Evolutionary conservation across 331 rosid species (phyloP).

Genomic region (Rhamnella rubrinervis): DNA sequence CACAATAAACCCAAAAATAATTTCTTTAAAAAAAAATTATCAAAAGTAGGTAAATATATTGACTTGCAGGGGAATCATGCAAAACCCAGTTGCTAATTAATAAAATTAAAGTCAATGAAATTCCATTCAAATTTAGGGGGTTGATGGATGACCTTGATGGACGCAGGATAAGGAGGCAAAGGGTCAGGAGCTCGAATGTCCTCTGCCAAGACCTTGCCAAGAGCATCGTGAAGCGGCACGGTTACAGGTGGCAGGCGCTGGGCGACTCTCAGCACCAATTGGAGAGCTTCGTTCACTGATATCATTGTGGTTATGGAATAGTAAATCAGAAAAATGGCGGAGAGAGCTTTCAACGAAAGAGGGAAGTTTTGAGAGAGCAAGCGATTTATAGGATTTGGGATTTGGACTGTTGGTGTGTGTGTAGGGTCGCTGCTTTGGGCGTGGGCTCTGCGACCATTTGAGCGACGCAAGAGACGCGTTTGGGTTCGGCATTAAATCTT

Average conservation of each 20-base stretch:
- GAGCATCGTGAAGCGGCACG: constrained; percentile 61
- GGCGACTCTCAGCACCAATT: constrained; percentile 45
- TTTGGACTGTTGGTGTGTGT: too few relatives aligned
- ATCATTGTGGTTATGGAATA: constrained; percentile 33
- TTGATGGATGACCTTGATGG: constrained; percentile 50
- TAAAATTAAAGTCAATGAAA: background rate
- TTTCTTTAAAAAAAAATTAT: too few relatives aligned
- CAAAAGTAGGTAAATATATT: background rate
- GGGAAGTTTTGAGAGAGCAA: too few relatives aligned
- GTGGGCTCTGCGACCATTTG: too few relatives aligned
- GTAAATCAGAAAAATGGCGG: too few relatives aligned
- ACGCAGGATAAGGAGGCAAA: constrained; percentile 78
- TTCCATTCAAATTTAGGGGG: background rate
- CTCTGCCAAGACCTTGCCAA: constrained; percentile 73
- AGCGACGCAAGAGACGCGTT: too few relatives aligned
- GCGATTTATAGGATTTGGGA: too few relatives aligned
- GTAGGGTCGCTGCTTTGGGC: too few relatives aligned
- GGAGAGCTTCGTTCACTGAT: constrained; percentile 47
- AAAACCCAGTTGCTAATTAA: background rate
- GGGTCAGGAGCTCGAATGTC: constrained; percentile 67
- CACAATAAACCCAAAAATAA: background rate
- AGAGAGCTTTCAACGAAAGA: too few relatives aligned
- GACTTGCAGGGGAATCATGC: background rate
- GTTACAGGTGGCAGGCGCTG: constrained; percentile 54
- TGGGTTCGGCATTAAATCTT: too few relatives aligned